phyloP scores from a whole-genome alignment of 2,329 filamentous ascomycete species.

The Paraphoma sp. region DNA sequence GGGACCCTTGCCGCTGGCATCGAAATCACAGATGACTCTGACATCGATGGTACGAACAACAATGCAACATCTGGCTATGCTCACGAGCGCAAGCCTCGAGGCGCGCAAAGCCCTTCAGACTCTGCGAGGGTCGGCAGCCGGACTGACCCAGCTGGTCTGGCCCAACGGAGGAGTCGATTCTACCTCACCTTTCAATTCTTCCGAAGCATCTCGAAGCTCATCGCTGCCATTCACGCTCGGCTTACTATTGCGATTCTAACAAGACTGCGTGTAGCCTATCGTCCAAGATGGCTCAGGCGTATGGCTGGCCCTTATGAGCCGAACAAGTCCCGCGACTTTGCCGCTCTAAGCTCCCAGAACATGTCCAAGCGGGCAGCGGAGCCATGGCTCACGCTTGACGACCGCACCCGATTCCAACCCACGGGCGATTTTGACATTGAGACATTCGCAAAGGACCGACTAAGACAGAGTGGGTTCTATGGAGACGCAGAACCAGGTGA shows the following conservation, averaged over 20 bases:
- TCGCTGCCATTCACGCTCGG: constrained; percentile 65
- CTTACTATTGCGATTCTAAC: constrained; percentile 62
- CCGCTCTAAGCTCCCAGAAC: neutral
- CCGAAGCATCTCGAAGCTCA: constrained; percentile 72
- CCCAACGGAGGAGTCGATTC: constrained; percentile 81
- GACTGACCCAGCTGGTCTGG: constrained; percentile 75
- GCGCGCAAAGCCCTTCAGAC: constrained; percentile 31
- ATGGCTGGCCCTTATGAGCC: constrained; percentile 52
- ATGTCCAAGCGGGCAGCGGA: constrained; percentile 14
- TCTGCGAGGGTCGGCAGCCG: constrained; percentile 35
- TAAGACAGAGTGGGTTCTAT: constrained; percentile 50
- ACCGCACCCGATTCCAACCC: constrained; percentile 27
- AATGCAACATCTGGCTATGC: constrained; percentile 61
- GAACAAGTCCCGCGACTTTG: constrained; percentile 15
- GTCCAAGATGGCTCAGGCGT: constrained; percentile 69
- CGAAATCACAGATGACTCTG: constrained; percentile 42
- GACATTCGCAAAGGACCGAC: constrained; percentile 72
- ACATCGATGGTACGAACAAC: constrained; percentile 39
- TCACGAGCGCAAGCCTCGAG: constrained; percentile 69
- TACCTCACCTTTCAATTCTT: constrained; percentile 78
- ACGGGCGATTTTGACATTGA: constrained; percentile 73
- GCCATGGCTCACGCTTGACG: constrained; percentile 34
- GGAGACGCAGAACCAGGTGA: constrained; percentile 38
- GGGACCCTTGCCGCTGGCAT: constrained; percentile 48
- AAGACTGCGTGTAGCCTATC: constrained; percentile 65